Evolutionary conservation across 2,329 filamentous ascomycete species (phyloP).

Genomic region (Aureobasidium pullulans): DNA sequence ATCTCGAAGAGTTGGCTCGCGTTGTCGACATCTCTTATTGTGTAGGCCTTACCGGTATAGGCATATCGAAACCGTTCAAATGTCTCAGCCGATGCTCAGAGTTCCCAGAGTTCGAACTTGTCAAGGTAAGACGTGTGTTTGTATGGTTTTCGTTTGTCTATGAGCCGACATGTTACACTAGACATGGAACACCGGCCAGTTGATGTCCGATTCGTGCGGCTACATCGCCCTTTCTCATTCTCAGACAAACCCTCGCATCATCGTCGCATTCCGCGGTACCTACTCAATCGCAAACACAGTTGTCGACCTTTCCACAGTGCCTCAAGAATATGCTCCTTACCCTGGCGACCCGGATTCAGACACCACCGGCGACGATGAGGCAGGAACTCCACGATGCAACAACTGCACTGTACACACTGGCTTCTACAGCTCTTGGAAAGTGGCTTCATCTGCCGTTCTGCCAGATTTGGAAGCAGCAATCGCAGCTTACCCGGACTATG

Average conservation of each 20-base stretch:
- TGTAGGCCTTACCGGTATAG: slow-evolving; percentile 75
- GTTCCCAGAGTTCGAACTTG: slow-evolving; percentile 70
- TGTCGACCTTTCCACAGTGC: slow-evolving; percentile 78
- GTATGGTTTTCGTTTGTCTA: not conserved
- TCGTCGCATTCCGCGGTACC: slow-evolving; percentile 88
- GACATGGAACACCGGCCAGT: slow-evolving; percentile 83
- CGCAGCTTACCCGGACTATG: slow-evolving; percentile 59
- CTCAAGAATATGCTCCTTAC: slow-evolving; percentile 87
- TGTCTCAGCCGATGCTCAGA: slow-evolving; percentile 81
- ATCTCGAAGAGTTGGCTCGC: slow-evolving; percentile 80
- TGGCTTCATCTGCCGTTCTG: slow-evolving; percentile 63
- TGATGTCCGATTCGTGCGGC: slow-evolving; percentile 85
- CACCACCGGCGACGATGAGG: slow-evolving; percentile 17
- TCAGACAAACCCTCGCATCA: slow-evolving; percentile 53
- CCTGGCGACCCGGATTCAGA: slow-evolving; percentile 45
- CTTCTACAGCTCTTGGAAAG: slow-evolving; percentile 78
- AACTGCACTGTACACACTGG: slow-evolving; percentile 93
- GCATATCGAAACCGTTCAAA: slow-evolving; percentile 72
- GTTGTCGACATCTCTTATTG: slow-evolving; percentile 94
- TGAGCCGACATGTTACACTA: slow-evolving; percentile 22
- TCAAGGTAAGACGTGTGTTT: slow-evolving; percentile 42
- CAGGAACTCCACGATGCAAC: slow-evolving; percentile 50
- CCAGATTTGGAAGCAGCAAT: slow-evolving; percentile 56
- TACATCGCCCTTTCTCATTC: slow-evolving; percentile 83
- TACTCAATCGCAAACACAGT: slow-evolving; percentile 91